Evolutionary conservation across 2,329 filamentous ascomycete genomes (phyloP).

Genomic region (Epichloe hybrida): DNA sequence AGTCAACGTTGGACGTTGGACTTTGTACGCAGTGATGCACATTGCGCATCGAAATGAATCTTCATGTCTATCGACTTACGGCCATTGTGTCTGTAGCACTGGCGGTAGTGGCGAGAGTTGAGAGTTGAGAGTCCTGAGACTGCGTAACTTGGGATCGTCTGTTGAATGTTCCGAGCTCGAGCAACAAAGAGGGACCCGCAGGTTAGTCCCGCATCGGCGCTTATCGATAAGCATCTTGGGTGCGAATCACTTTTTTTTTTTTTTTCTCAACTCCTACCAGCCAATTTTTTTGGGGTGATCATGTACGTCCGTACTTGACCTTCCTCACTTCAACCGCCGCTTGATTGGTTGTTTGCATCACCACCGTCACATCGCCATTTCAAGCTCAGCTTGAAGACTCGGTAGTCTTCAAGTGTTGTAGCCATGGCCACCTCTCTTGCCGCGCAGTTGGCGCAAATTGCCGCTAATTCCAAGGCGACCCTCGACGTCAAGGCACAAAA

Average conservation of each 20-base stretch:
- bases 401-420: constrained; percentile 10
- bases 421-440: constrained; percentile 75
- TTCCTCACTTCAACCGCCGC: neutral
- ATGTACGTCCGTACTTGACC: neutral
- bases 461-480: constrained; percentile 76
- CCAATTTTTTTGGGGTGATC: constrained; percentile 2
- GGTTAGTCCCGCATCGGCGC: neutral
- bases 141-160: too few species aligned
- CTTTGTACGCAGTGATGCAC: neutral
- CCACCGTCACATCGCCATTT: neutral
- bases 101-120: too few species aligned
- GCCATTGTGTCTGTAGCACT: constrained; percentile 8
- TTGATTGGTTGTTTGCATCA: neutral
- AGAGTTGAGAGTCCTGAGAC: too few species aligned
- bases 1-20: neutral
- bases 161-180: too few species aligned
- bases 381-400: constrained; percentile 1
- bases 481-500: constrained; percentile 90
- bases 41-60: neutral
- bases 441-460: constrained; percentile 86
- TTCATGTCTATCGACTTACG: constrained; percentile 7
- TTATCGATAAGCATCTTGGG: neutral
- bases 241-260: neutral
- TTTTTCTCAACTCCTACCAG: constrained; percentile 6
- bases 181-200: too few species aligned